Conservation (phyloP, 2,329 filamentous ascomycete genomes). For the Xylaria sp. region DNA sequence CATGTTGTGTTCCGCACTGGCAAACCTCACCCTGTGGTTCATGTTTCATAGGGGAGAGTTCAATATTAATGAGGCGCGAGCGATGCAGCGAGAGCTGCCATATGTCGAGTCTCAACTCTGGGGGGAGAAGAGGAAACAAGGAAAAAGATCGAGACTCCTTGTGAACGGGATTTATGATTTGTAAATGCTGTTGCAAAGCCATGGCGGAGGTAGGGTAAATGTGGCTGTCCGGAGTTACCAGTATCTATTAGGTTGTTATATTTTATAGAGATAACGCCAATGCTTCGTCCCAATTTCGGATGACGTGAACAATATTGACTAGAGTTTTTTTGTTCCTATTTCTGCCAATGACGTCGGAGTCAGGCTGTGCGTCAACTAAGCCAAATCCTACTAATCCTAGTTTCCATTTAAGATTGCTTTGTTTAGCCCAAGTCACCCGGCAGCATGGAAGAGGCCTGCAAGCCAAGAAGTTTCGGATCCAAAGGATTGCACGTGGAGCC, state of each 20-base stretch:
- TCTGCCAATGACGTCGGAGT: background rate
- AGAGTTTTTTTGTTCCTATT: background rate
- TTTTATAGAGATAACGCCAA: background rate
- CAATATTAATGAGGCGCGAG: conserved; percentile 16
- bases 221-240: background rate
- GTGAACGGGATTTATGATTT: conserved; percentile 23
- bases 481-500: background rate
- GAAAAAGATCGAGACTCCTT: conserved; percentile 2
- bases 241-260: background rate
- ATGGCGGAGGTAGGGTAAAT: background rate
- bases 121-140: conserved; percentile 16
- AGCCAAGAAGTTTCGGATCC: background rate
- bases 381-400: background rate
- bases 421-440: background rate
- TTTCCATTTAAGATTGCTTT: background rate
- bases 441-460: background rate
- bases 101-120: conserved; percentile 25
- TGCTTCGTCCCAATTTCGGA: background rate
- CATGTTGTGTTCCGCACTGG: background rate
- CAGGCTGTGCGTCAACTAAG: background rate
- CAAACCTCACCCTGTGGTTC: background rate
- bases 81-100: conserved; percentile 28
- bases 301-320: background rate
- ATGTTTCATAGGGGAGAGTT: background rate
- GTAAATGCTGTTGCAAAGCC: conserved; percentile 16